These are phyloP conservation scores for Malassezia japonica DNA, from an alignment of 1,284 basidiomycete species.

Conservation along the genomic window DNA sequence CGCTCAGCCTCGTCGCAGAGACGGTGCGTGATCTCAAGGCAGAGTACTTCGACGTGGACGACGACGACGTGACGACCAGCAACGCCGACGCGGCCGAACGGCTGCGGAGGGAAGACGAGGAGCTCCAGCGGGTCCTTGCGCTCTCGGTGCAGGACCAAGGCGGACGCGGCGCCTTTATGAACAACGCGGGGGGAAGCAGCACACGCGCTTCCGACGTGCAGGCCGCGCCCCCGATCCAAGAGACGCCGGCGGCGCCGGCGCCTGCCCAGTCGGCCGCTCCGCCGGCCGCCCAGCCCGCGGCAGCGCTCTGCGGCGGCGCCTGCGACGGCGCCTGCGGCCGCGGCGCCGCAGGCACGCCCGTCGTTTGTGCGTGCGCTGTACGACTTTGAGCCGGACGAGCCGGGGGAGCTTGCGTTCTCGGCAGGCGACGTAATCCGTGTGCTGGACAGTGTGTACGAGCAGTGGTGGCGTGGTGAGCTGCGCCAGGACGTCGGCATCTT, in stretches of 20 bases:
- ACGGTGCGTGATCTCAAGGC: slow-evolving; percentile 70
- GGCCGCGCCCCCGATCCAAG: background rate
- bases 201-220: background rate
- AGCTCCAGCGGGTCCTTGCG: slow-evolving; percentile 40
- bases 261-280: background rate
- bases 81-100: slow-evolving; percentile 26
- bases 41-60: slow-evolving; percentile 53
- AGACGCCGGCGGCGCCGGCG: background rate
- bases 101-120: slow-evolving; percentile 42
- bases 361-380: slow-evolving; percentile 70
- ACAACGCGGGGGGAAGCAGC: background rate
- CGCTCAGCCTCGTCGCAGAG: slow-evolving; percentile 82
- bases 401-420: slow-evolving; percentile 82
- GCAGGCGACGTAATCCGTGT: slow-evolving; percentile 94
- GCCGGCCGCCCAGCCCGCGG: background rate
- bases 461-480: slow-evolving; percentile 96
- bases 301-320: background rate
- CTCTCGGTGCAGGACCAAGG: slow-evolving; percentile 41
- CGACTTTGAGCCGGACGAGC: slow-evolving; percentile 76
- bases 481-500: slow-evolving; percentile 92
- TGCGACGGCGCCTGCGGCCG: slow-evolving; percentile 23
- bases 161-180: background rate
- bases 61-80: slow-evolving; percentile 12
- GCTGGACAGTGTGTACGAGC: slow-evolving; percentile 84
- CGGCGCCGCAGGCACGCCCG: slow-evolving; percentile 49